Evolutionary conservation across 345 rosid species (phyloP).

Genomic region (Brassica carinata): DNA sequence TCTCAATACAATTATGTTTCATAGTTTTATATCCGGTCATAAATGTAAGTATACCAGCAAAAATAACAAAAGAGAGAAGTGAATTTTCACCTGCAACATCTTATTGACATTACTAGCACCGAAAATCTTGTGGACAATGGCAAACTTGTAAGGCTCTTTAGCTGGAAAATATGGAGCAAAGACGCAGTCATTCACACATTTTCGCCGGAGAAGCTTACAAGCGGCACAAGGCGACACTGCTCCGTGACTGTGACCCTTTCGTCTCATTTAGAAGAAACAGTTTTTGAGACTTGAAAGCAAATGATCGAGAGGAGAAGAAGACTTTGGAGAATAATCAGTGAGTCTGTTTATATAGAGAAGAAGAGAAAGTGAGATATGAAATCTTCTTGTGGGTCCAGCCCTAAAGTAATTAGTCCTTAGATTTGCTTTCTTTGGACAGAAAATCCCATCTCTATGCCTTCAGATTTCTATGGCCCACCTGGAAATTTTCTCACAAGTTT

Average conservation of each 20-base stretch:
- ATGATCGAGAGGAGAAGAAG: constrained; percentile 25
- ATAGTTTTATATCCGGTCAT: neutral
- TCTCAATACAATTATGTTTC: neutral
- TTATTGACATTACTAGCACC: constrained; percentile 98
- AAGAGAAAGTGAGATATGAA: constrained; percentile 30
- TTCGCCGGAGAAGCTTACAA: constrained; percentile 83
- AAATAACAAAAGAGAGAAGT: constrained; percentile 4
- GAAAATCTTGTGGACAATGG: constrained; percentile 85
- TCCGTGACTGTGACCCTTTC: constrained; percentile 52
- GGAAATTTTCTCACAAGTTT: constrained; percentile 11
- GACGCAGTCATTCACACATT: constrained; percentile 77
- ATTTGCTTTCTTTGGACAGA: constrained; percentile 40
- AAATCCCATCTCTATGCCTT: constrained; percentile 32
- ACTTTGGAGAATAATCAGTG: neutral
- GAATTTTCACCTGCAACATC: constrained; percentile 71
- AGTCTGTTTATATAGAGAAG: constrained; percentile 33
- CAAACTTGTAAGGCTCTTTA: constrained; percentile 84
- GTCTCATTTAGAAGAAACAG: constrained; percentile 47
- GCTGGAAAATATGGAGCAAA: constrained; percentile 94
- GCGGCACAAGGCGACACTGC: constrained; percentile 83
- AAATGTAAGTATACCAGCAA: neutral
- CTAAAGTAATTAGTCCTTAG: constrained; percentile 33
- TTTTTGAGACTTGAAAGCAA: constrained; percentile 12
- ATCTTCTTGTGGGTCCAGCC: constrained; percentile 38
- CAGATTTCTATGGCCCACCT: constrained; percentile 42